phyloP scores from a whole-genome alignment of 2,329 filamentous ascomycete species.

The Ophiostoma populinum region DNA sequence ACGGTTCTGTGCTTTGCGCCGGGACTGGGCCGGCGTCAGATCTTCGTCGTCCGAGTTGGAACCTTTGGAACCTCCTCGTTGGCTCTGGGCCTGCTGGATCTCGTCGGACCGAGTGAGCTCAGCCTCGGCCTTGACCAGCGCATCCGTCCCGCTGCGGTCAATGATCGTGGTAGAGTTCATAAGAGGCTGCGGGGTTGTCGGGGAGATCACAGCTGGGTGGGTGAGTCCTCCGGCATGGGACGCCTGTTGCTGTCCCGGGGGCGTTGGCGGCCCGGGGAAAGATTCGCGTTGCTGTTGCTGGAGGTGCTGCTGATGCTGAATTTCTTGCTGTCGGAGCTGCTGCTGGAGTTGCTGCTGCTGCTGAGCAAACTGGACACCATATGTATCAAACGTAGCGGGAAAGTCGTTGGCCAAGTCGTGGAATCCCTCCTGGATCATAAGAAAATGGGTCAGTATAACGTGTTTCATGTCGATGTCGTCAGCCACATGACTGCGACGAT shows the following conservation, averaged over 20 bases:
- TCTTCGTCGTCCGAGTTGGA: slow-evolving; percentile 39
- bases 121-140: slow-evolving; percentile 23
- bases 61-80: slow-evolving; percentile 32
- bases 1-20: slow-evolving; percentile 43
- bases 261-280: slow-evolving; percentile 33
- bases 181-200: slow-evolving; percentile 11
- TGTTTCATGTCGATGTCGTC: too few species aligned
- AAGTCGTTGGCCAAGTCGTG: slow-evolving; percentile 30
- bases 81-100: slow-evolving; percentile 16
- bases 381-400: slow-evolving; percentile 28
- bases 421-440: slow-evolving; percentile 29
- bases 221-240: slow-evolving; percentile 13
- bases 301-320: not conserved
- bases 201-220: slow-evolving; percentile 6
- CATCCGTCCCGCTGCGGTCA: slow-evolving; percentile 5
- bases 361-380: slow-evolving; percentile 23
- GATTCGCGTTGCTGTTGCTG: slow-evolving; percentile 10
- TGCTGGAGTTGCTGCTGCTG: slow-evolving; percentile 6
- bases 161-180: slow-evolving; percentile 6
- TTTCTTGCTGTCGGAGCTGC: not conserved
- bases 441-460: not conserved
- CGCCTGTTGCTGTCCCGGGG: slow-evolving; percentile 26
- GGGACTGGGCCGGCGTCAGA: slow-evolving; percentile 38
- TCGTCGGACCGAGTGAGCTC: slow-evolving; percentile 17
- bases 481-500: too few species aligned